phyloP scores from a whole-genome alignment of 2,329 filamentous ascomycete species.

The Madurella fahalii region DNA sequence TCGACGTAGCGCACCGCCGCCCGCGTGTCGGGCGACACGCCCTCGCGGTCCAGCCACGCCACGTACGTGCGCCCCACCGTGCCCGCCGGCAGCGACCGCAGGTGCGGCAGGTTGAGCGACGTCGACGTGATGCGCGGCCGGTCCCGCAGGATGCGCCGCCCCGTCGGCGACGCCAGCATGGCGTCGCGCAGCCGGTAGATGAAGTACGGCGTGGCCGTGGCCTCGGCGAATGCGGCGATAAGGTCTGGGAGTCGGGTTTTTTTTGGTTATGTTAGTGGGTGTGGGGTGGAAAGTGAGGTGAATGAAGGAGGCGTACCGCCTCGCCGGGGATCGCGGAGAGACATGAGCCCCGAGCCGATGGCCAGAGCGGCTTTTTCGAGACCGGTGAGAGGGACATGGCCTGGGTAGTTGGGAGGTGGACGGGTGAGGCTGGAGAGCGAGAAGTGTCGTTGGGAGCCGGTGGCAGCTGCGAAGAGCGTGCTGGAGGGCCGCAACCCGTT shows the following conservation, averaged over 20 bases:
- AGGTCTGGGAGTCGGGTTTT: slow-evolving; percentile 54
- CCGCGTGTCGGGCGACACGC: slow-evolving; percentile 87
- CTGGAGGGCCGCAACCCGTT: slow-evolving; percentile 5
- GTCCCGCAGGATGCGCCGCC: slow-evolving; percentile 85
- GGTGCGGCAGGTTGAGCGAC: slow-evolving; percentile 58
- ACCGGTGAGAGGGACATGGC: slow-evolving; percentile 82
- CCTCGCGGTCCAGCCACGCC: slow-evolving; percentile 88
- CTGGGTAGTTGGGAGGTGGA: slow-evolving; percentile 80
- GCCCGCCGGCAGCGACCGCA: slow-evolving; percentile 68
- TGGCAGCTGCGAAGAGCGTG: neutral
- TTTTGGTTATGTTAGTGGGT: neutral
- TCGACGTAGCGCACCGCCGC: slow-evolving; percentile 83
- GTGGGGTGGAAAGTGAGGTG: neutral
- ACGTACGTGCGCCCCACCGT: slow-evolving; percentile 80
- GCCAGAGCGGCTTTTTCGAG: slow-evolving; percentile 72
- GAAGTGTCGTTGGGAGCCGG: slow-evolving; percentile 45
- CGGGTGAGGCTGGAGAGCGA: slow-evolving; percentile 84
- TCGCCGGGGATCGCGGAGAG: slow-evolving; percentile 71
- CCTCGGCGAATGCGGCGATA: slow-evolving; percentile 89
- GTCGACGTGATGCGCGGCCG: slow-evolving; percentile 83
- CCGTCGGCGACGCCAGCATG: slow-evolving; percentile 81
- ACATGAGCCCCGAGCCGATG: slow-evolving; percentile 59
- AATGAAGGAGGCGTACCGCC: slow-evolving; percentile 51
- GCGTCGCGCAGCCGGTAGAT: slow-evolving; percentile 85
- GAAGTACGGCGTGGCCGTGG: slow-evolving; percentile 92